These are phyloP conservation scores for Drechmeria coniospora DNA, from an alignment of 2,329 filamentous ascomycete genomes.

Conservation along the genomic window DNA sequence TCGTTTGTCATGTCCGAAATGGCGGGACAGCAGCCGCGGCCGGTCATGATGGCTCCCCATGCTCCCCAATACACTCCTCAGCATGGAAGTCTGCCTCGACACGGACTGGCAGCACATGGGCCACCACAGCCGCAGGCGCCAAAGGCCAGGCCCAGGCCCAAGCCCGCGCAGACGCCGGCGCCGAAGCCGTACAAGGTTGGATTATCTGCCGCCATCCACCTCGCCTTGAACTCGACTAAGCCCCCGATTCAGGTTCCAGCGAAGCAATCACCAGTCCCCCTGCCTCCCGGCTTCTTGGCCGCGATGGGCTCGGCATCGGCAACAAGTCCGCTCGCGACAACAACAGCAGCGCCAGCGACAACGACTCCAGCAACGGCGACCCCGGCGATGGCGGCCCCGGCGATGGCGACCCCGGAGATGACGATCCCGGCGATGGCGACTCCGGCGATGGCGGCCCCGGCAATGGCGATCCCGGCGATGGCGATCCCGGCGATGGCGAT, in stretches of 20 bases:
- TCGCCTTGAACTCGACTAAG: slow-evolving; percentile 14
- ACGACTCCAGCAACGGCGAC: neutral
- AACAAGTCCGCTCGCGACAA: slow-evolving; percentile 6
- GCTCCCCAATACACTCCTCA: too few species aligned
- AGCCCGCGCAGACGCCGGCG: slow-evolving; percentile 10
- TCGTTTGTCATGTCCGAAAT: too few species aligned
- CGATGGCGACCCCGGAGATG: too few species aligned
- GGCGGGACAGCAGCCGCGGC: too few species aligned
- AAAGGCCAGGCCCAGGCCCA: slow-evolving; percentile 12
- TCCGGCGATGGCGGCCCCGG: too few species aligned
- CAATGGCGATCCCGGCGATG: too few species aligned
- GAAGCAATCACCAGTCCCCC: slow-evolving; percentile 28
- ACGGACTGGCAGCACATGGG: neutral
- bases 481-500: too few species aligned
- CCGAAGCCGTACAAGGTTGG: slow-evolving; percentile 19
- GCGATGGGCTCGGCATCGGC: slow-evolving; percentile 19
- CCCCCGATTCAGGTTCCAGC: slow-evolving; percentile 16
- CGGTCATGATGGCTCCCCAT: too few species aligned
- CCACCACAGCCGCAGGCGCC: slow-evolving; percentile 5
- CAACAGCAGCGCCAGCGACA: slow-evolving; percentile 2
- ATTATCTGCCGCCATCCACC: slow-evolving; percentile 10
- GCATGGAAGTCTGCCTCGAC: neutral
- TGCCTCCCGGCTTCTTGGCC: slow-evolving; percentile 27
- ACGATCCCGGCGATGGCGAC: too few species aligned
- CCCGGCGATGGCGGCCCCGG: too few species aligned